Evolutionary conservation across 129 eudicot genomes (phyloP), one percentile per base, ranked within the genome.

Genomic region (Flaveria robusta): DNA sequence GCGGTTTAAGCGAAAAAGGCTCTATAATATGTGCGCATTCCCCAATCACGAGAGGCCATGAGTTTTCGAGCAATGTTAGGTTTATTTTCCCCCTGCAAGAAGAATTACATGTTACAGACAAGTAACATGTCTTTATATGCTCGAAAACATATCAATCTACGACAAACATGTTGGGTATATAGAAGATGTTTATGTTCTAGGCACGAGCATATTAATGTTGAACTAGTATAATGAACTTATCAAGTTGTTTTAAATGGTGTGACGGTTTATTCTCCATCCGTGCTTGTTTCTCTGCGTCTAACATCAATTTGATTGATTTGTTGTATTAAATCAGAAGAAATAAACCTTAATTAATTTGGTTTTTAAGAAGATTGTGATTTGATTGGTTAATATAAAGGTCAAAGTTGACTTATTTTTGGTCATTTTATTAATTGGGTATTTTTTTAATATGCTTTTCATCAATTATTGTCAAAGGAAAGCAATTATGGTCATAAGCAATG

Each of bases 131-230:
- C 66, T 23, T 24, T 59, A 24, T 24, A 12, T 16, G n/a, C 37
- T 24, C 1, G 16, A 59, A 59, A 23, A 59, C 66, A 59, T 59
- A 15, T 59, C 66, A 59, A 23, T 23, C 34, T 59, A 22, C 12
- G 37, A 4, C 13, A 56, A 9, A 20, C 34, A 59, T 59, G 66
- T 59, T 11, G 16, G 15, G 31, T 59, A 22, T 59, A 59, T 10
- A 59, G 23, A 59, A 9, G 66, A 23, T 59, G 66, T 23, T 59
- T 59, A 59, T 24, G 66, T 56, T 51, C 66, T 59, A 7, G 66
- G 6, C 66, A 59, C n/a, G n/a, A 59, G 66, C 66, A 59, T 59
- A 9, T 59, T 59, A 24, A 8, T 22, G 1, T 55, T 20, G 29
- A 20, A 59, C 66, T 19, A 55, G 59, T 55, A 55, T 27, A 20